Evolutionary conservation across 345 rosid genomes (phyloP).

Genomic region (Anastatica hierochuntica): DNA sequence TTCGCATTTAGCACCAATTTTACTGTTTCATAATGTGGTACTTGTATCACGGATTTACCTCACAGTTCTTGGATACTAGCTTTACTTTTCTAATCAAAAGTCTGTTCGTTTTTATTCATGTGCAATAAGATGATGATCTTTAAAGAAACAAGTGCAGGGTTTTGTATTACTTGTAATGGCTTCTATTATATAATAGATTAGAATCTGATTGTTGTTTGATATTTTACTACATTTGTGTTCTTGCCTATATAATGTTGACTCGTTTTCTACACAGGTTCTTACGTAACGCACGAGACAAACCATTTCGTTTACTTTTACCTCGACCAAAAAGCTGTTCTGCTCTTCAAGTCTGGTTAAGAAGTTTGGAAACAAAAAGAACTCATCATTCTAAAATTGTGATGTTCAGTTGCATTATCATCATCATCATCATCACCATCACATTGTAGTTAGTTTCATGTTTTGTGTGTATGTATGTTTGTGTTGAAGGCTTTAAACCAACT

Average conservation of each 20-base stretch:
- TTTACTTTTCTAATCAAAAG: background rate
- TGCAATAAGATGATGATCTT: background rate
- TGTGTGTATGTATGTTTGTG: constrained; percentile 6
- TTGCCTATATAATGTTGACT: background rate
- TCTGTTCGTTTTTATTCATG: background rate
- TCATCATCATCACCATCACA: constrained; percentile 8
- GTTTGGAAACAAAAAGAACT: background rate
- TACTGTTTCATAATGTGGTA: background rate
- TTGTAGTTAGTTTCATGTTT: constrained; percentile 18
- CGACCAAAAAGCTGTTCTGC: constrained; percentile 85
- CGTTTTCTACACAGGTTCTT: constrained; percentile 54
- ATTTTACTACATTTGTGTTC: background rate
- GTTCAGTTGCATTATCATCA: constrained; percentile 6
- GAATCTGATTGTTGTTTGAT: background rate
- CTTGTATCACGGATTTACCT: background rate
- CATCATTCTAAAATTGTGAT: background rate
- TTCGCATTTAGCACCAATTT: background rate
- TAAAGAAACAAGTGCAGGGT: background rate
- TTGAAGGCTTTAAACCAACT: constrained; percentile 12
- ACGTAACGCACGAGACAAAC: constrained; percentile 95
- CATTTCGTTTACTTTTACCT: constrained; percentile 91
- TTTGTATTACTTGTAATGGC: background rate
- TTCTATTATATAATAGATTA: background rate
- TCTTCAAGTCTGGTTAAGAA: constrained; percentile 82
- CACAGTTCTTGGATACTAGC: background rate